These are phyloP conservation scores for Colletotrichum sp. DNA, from an alignment of 2,329 filamentous ascomycete genomes.

Conservation along the genomic window DNA sequence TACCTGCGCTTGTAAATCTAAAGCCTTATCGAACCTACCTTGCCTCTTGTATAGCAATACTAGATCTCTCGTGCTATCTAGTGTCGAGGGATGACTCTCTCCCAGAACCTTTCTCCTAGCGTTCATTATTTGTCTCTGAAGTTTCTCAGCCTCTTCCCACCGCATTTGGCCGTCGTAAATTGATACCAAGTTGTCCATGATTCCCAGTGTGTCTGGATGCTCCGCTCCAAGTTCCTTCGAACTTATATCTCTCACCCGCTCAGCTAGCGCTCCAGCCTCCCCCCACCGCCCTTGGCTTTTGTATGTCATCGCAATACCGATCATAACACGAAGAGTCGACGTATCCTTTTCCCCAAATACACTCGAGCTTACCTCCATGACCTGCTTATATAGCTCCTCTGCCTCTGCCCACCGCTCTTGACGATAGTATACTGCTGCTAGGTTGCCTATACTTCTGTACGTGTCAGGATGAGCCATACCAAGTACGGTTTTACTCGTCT, in stretches of 20 bases:
- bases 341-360: neutral
- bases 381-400: neutral
- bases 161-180: neutral
- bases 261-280: neutral
- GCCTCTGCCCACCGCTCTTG: neutral
- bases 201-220: neutral
- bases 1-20: neutral
- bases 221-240: neutral
- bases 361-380: neutral
- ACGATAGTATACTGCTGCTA: neutral
- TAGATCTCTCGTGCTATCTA: fast-evolving
- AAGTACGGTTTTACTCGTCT: neutral
- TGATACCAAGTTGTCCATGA: neutral
- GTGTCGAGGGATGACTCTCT: neutral
- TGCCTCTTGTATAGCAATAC: fast-evolving
- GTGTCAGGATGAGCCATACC: neutral
- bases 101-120: neutral
- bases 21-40: neutral
- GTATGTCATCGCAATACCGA: fast-evolving
- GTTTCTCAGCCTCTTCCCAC: neutral
- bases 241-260: neutral
- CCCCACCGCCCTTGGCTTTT: neutral
- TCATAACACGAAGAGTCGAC: fast-evolving
- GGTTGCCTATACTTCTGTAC: neutral
- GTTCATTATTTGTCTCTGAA: neutral